A percentile compares a stretch with the other conserved stretches of the same genome.
Evolutionary conservation across 2,329 filamentous ascomycete genomes (phyloP).

Genomic region (Colletotrichum tropicicola): DNA sequence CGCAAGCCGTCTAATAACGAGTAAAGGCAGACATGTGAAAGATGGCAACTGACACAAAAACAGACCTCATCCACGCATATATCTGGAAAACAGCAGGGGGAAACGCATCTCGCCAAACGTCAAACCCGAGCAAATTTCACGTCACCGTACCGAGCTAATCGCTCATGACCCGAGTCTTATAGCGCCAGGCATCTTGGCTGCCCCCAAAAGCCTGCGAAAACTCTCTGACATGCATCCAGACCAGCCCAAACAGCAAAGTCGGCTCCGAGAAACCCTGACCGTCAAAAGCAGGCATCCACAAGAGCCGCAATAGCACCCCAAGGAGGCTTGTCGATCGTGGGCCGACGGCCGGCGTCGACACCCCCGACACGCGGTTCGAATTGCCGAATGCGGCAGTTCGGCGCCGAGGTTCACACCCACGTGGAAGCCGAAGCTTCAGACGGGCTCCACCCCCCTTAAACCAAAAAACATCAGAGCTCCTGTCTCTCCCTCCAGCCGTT

Average conservation of each 20-base stretch:
- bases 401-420: neutral
- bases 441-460: neutral
- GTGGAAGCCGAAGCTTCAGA: neutral
- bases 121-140: neutral
- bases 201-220: neutral
- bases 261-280: neutral
- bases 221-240: neutral
- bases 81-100: too few relatives aligned
- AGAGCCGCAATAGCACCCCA: too few relatives aligned
- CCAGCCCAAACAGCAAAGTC: neutral
- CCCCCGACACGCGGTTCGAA: neutral
- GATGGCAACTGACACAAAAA: too few relatives aligned
- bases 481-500: neutral
- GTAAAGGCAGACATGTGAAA: too few relatives aligned
- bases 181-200: neutral
- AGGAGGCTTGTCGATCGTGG: neutral
- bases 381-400: slow-evolving; percentile 19
- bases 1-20: too few relatives aligned
- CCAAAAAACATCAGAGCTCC: neutral
- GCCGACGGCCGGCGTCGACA: neutral
- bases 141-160: neutral
- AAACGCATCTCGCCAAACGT: too few relatives aligned
- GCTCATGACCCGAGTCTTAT: neutral
- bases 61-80: too few relatives aligned
- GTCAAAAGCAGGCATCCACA: neutral